phyloP scores from a whole-genome alignment of 371 early-diverging fungal species.

The Phascolomyces articulosus region DNA sequence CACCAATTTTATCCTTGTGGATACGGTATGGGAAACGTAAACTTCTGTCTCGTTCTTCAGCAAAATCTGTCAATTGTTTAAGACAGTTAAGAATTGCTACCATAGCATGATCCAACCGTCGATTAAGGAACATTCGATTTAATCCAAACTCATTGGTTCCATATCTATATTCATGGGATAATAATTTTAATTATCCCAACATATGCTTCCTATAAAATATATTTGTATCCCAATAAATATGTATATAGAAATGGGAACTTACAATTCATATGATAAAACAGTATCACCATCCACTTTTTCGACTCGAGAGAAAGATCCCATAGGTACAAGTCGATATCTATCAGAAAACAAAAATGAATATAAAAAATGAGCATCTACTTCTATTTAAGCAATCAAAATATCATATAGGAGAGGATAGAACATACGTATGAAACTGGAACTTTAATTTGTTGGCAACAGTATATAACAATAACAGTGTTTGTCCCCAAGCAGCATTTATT shows the following conservation, averaged over 20 bases:
- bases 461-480: slow-evolving; percentile 83
- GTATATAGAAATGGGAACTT: too few species aligned
- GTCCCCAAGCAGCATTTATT: slow-evolving; percentile 97
- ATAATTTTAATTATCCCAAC: too few species aligned
- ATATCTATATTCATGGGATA: slow-evolving; percentile 55
- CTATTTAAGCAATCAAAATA: neutral
- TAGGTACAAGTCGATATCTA: slow-evolving; percentile 84
- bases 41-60: slow-evolving; percentile 73
- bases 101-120: slow-evolving; percentile 90
- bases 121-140: slow-evolving; percentile 83
- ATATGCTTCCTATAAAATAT: too few species aligned
- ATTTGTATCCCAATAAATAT: too few species aligned
- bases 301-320: slow-evolving; percentile 92
- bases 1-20: slow-evolving; percentile 89
- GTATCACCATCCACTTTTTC: slow-evolving; percentile 82
- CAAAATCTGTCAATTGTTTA: slow-evolving; percentile 83
- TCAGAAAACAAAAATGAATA: neutral
- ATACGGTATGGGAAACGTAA: slow-evolving; percentile 87
- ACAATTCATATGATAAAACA: slow-evolving; percentile 79
- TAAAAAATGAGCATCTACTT: neutral
- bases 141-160: slow-evolving; percentile 87
- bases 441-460: slow-evolving; percentile 84
- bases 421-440: slow-evolving; percentile 80
- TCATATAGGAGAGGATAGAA: neutral
- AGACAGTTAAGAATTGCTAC: slow-evolving; percentile 88